These are phyloP conservation scores for Leptoxyphium fumago DNA, from an alignment of 2,329 filamentous ascomycete species.

Conservation along the genomic window DNA sequence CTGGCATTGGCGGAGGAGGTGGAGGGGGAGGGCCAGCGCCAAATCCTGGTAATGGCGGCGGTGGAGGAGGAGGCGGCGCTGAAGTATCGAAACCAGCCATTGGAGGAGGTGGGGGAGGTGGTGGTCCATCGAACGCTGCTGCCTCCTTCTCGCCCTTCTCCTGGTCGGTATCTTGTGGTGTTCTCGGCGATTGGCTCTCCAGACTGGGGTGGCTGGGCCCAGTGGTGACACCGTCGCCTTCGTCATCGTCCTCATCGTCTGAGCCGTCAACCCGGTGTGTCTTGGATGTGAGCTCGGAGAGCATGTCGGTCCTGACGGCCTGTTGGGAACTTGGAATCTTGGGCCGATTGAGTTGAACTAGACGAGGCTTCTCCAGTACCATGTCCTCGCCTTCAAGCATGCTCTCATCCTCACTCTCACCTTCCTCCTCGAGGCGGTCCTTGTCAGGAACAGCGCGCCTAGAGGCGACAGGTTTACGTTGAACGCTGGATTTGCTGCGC, in stretches of 20 bases:
- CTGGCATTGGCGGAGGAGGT: constrained; percentile 30
- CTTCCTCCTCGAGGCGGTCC: constrained; percentile 21
- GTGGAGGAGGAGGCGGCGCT: constrained; percentile 21
- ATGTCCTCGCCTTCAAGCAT: constrained; percentile 46
- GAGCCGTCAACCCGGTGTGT: constrained; percentile 59
- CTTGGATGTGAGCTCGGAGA: constrained; percentile 59
- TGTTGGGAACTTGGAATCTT: constrained; percentile 43
- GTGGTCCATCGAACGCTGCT: constrained; percentile 30
- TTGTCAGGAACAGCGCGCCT: constrained; percentile 18
- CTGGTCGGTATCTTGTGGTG: constrained; percentile 44
- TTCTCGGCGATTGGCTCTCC: constrained; percentile 55
- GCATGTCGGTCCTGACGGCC: constrained; percentile 37
- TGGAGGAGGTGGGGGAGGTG: constrained; percentile 35
- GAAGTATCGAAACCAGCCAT: constrained; percentile 25
- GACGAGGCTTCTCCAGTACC: constrained; percentile 61
- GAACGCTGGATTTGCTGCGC: constrained; percentile 26
- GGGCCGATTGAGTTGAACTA: constrained; percentile 67
- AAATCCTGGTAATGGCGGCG: constrained; percentile 30
- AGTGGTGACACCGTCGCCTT: constrained; percentile 56
- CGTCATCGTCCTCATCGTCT: constrained; percentile 49
- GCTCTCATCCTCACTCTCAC: constrained; percentile 31
- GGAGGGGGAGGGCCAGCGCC: constrained; percentile 25
- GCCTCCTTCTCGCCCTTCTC: constrained; percentile 13
- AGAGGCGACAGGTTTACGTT: constrained; percentile 21
- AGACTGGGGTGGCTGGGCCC: constrained; percentile 62